A percentile compares a stretch with the other conserved stretches of the same genome.
phyloP scores from a whole-genome alignment of 352 stramenopile species.

The Phytophthora kernoviae region DNA sequence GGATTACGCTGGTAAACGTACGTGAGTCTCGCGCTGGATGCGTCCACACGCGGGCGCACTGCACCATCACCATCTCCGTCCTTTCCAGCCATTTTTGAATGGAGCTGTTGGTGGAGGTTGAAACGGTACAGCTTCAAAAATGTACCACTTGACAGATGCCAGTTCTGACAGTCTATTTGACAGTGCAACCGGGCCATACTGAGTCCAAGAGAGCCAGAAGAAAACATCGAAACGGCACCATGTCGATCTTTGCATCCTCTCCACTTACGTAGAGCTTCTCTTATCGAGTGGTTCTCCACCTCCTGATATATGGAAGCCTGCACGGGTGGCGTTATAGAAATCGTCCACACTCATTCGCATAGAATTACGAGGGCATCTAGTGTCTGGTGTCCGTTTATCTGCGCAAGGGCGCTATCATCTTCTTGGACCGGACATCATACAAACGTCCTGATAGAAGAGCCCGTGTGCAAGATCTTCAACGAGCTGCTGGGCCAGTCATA shows the following conservation, averaged over 20 bases:
- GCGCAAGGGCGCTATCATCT: neutral
- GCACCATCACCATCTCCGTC: slow-evolving; percentile 44
- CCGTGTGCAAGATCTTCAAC: neutral
- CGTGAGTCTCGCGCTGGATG: slow-evolving; percentile 70
- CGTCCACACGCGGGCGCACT: slow-evolving; percentile 70
- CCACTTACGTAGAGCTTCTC: too few species aligned
- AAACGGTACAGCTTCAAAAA: slow-evolving; percentile 3
- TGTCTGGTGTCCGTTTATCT: neutral
- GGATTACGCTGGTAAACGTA: slow-evolving; percentile 26
- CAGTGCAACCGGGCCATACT: neutral
- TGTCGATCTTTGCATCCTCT: too few species aligned
- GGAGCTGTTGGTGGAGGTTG: slow-evolving; percentile 8
- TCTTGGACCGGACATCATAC: neutral
- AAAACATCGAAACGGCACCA: too few species aligned
- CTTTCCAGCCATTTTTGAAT: slow-evolving; percentile 43
- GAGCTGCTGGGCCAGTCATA: neutral
- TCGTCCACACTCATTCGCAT: too few species aligned
- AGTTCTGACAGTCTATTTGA: neutral
- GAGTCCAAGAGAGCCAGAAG: too few species aligned
- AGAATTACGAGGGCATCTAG: too few species aligned
- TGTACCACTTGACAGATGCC: neutral
- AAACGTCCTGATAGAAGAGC: neutral
- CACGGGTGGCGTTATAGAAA: too few species aligned
- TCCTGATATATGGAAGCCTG: too few species aligned
- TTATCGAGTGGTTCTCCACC: too few species aligned